phyloP scores from a whole-genome alignment of 2,329 filamentous ascomycete species.

The Incumbomyces lentus region DNA sequence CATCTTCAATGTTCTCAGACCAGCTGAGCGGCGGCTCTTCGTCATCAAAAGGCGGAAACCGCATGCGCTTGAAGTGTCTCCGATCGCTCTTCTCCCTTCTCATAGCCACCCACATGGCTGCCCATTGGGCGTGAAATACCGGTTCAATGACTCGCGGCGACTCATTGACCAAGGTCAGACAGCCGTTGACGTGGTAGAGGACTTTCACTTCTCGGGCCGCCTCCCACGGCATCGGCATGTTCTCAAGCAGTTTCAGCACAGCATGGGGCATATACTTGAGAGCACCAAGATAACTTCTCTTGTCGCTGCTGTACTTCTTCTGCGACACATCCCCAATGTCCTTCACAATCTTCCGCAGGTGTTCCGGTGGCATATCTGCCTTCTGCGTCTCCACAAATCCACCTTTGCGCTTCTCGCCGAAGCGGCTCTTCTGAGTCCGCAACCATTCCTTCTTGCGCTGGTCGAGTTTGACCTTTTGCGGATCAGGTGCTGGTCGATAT shows the following conservation, averaged over 20 bases:
- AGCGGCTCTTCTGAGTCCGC: slow-evolving; percentile 77
- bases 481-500: slow-evolving; percentile 68
- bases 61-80: slow-evolving; percentile 95
- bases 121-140: slow-evolving; percentile 97
- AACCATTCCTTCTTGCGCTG: slow-evolving; percentile 99
- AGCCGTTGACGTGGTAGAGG: slow-evolving; percentile 95
- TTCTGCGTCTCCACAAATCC: slow-evolving; percentile 98
- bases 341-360: slow-evolving; percentile 93
- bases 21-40: slow-evolving; percentile 95
- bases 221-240: slow-evolving; percentile 99
- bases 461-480: slow-evolving; percentile 84
- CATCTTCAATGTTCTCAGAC: slow-evolving; percentile 98
- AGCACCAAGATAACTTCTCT: slow-evolving; percentile 92
- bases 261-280: slow-evolving; percentile 99
- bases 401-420: slow-evolving; percentile 91
- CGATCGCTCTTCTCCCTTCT: slow-evolving; percentile 93
- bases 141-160: slow-evolving; percentile 93
- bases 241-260: slow-evolving; percentile 91
- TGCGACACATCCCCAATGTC: slow-evolving; percentile 99
- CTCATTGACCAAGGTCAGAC: slow-evolving; percentile 92
- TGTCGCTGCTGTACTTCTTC: slow-evolving; percentile 98
- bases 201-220: slow-evolving; percentile 93
- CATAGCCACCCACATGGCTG: slow-evolving; percentile 99
- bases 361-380: slow-evolving; percentile 96
- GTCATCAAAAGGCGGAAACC: slow-evolving; percentile 96